Base-by-base conservation (phyloP, 2,329 filamentous ascomycete species). In the Massarina eburnea region DNA sequence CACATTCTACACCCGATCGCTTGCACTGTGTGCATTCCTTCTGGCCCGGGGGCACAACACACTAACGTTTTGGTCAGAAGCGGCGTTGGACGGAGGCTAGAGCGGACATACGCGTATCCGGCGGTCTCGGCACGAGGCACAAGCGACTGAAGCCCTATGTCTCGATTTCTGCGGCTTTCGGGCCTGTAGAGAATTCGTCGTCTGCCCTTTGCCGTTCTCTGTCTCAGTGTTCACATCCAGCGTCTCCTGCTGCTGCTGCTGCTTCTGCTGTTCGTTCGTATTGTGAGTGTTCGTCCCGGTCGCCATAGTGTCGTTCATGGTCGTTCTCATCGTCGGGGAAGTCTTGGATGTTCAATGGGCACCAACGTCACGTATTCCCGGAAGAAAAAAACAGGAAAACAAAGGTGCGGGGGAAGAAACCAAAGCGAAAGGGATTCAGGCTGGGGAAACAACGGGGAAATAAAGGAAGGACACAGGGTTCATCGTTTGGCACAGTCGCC, bases 31-130 rank as follows among this genome's bases (percentile, higher is more conserved):
- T 75, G 59, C 79, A 82, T 47, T 73, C 72, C 8, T 66, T 66
- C 48, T 79, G 72, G 10, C 78, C 78, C 33, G 76, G 71, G 34
- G 76, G 77, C 8, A 82, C 78, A 2, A 81, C 79, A 50, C 79
- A 82, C 57, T 41, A 34, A 14, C 80, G 64, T 10, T 17, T 10
- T 21, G 27, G 47, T 65, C 43, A 58, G 49, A 42, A 71, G 69
- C 45, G 44, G 32, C 15, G 5, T 10, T 38, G 3, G 18, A 38
- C 35, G 12, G 39, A 39, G 35, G 21, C 14, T 9, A 8, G 22
- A 29, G 8, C 15, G 32, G 41, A 48, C 65, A 44, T 67, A 73
- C 71, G 29, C 71, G 62, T 41, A 73, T 73, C 19, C 71, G 58
- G 21, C 71, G 66, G 49, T 73, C 71, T 45, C 79, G 73, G 55